Evolutionary conservation across 2,329 filamentous ascomycete genomes (phyloP).

Genomic region (Bipolaris cookei): DNA sequence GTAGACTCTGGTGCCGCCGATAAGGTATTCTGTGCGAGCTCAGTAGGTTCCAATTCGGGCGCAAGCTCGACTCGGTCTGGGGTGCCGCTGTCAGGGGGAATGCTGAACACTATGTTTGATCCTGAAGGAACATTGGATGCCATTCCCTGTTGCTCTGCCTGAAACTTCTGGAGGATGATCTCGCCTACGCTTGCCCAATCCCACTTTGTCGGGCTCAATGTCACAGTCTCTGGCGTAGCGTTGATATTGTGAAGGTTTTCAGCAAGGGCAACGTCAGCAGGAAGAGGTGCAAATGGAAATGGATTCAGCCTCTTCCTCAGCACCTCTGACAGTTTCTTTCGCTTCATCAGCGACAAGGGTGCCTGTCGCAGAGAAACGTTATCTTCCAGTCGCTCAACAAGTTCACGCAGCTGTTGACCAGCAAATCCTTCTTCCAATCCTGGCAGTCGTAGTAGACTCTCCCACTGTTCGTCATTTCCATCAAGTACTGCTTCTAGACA

Average conservation of each 20-base stretch:
- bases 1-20: slow-evolving; percentile 13
- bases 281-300: slow-evolving; percentile 53
- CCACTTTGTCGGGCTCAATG: slow-evolving; percentile 45
- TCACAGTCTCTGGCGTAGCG: slow-evolving; percentile 47
- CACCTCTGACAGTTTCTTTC: slow-evolving; percentile 58
- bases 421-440: slow-evolving; percentile 53
- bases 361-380: slow-evolving; percentile 60
- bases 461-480: slow-evolving; percentile 64
- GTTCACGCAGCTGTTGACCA: slow-evolving; percentile 46
- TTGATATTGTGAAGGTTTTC: slow-evolving; percentile 20
- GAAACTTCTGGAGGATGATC: slow-evolving; percentile 54
- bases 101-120: slow-evolving; percentile 50
- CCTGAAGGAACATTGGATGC: slow-evolving; percentile 43
- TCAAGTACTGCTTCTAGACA: slow-evolving; percentile 69
- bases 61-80: slow-evolving; percentile 22
- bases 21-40: slow-evolving; percentile 11
- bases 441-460: slow-evolving; percentile 62
- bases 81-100: slow-evolving; percentile 45
- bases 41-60: slow-evolving; percentile 4
- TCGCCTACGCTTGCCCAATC: slow-evolving; percentile 59
- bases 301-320: slow-evolving; percentile 63
- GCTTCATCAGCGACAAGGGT: slow-evolving; percentile 57
- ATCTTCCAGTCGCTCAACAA: slow-evolving; percentile 61
- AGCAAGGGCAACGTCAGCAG: slow-evolving; percentile 41
- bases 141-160: slow-evolving; percentile 50